phyloP scores from a whole-genome alignment of 192 early-diverging fungal species.

The Linnemannia schmuckeri region DNA sequence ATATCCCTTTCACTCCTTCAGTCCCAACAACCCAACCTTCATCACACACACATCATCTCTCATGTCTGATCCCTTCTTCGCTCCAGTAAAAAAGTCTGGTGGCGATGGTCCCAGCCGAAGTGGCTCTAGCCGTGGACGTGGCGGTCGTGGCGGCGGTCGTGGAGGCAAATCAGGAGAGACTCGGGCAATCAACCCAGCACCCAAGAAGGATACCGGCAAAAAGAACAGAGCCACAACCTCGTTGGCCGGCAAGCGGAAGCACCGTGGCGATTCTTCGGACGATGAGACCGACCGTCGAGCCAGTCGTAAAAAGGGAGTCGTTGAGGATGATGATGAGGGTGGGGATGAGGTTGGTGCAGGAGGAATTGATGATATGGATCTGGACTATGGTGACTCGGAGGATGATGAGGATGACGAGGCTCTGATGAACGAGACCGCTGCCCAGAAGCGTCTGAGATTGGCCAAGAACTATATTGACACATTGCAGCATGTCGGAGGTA shows the following conservation, averaged over 20 bases:
- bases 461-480: slow-evolving; percentile 93
- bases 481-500: slow-evolving; percentile 74
- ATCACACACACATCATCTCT: too few species aligned
- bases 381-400: slow-evolving; percentile 55
- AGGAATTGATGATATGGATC: slow-evolving; percentile 70
- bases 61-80: slow-evolving; percentile 56
- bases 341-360: slow-evolving; percentile 65
- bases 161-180: slow-evolving; percentile 18
- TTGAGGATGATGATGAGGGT: slow-evolving; percentile 60
- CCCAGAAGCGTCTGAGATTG: slow-evolving; percentile 92
- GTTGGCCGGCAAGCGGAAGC: slow-evolving; percentile 49
- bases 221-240: slow-evolving; percentile 46
- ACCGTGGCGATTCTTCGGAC: slow-evolving; percentile 36
- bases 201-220: slow-evolving; percentile 49
- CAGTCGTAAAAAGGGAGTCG: slow-evolving; percentile 13
- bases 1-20: too few species aligned
- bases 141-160: slow-evolving; percentile 6
- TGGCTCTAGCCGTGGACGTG: slow-evolving; percentile 4
- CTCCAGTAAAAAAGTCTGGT: slow-evolving; percentile 45
- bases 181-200: slow-evolving; percentile 38
- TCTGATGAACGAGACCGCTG: slow-evolving; percentile 84
- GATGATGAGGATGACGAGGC: slow-evolving; percentile 76
- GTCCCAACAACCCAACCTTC: neutral
- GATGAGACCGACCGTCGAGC: slow-evolving; percentile 14
- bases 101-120: slow-evolving; percentile 18